Base-by-base conservation (phyloP, 2,329 filamentous ascomycete genomes). In the Diplodia corticola region DNA sequence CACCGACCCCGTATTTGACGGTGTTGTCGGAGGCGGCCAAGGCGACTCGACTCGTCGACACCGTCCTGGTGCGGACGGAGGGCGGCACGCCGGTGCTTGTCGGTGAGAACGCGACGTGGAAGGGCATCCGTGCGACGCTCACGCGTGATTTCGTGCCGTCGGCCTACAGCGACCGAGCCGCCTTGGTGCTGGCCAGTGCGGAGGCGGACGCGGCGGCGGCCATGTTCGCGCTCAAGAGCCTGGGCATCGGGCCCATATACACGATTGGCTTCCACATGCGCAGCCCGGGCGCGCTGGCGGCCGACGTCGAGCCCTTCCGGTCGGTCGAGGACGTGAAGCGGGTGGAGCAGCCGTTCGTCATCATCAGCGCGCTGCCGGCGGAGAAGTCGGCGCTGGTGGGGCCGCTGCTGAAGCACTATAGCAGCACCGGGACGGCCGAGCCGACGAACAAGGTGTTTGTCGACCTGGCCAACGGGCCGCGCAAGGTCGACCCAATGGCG, bases 71-170 rank as follows among this genome's bases (percentile, higher is more conserved):
- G 26, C 85, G 84, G 63, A 73, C 76, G 4, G 80, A 82, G 13
- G 81, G 68, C 30, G 73, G 71, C 37, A 72, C 70, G 63, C 63
- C 72, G 51, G 73, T 72, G 10, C 46, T 63, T 28, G 55, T 59
- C 17, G 90, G 92, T 54, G 91, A 95, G 72, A 96, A 96, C 70
- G 90, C 91, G 12, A 88, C 88, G 15, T 95, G 92, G 91, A 92
- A 92, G 76, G 92, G 91, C 1, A 94, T 96, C 66, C 84, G 92
- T 55, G 90, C 91, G 63, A 93, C 91, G 0, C 81, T 96, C 67
- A 95, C 89, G 4, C 86, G 90, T 24, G 91, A 96, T 71, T 88
- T 93, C 70, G 90, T 93, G 0, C 91, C 92, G 0, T 93, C 91
- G 4, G 91, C 92, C 0, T 96, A 94, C 76, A 86, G 86, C 69